Evolutionary conservation across 129 eudicot species (phyloP).

Genomic region (Flaveria sonorensis): DNA sequence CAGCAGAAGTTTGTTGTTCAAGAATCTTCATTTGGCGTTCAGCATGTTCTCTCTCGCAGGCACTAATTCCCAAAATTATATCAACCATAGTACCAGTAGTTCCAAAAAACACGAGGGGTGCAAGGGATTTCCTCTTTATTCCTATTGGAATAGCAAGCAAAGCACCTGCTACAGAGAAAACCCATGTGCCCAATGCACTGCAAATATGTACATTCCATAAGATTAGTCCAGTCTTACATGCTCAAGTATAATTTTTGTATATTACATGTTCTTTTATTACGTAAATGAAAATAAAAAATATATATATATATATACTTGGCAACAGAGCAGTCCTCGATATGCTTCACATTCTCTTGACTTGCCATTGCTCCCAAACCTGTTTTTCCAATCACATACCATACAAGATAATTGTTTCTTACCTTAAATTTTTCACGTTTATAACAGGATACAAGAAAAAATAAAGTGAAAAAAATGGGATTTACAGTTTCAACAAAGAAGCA

Average conservation of each 20-base stretch:
- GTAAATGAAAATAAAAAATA: too few species aligned
- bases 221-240: not conserved
- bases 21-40: constrained; percentile 89
- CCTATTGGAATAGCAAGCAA: constrained; percentile 94
- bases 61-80: constrained; percentile 89
- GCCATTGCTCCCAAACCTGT: constrained; percentile 43
- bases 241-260: not conserved
- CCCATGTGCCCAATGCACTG: constrained; percentile 99
- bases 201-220: constrained; percentile 19
- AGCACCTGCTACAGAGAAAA: constrained; percentile 95
- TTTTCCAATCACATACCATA: not conserved
- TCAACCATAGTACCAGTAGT: constrained; percentile 99
- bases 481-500: constrained; percentile 1
- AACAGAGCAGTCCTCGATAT: constrained; percentile 91
- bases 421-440: constrained; percentile 5
- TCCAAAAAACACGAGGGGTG: constrained; percentile 96
- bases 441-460: not conserved
- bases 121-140: constrained; percentile 85
- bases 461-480: not conserved
- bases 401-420: not conserved
- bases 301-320: constrained; percentile 88
- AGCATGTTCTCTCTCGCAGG: constrained; percentile 94
- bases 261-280: not conserved
- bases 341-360: constrained; percentile 61
- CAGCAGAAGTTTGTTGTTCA: constrained; percentile 60